Percentiles rank a stretch among this genome's conserved stretches.
These are phyloP conservation scores for Fusarium sulawesiense DNA, from an alignment of 2,329 filamentous ascomycete genomes.

Conservation along the genomic window DNA sequence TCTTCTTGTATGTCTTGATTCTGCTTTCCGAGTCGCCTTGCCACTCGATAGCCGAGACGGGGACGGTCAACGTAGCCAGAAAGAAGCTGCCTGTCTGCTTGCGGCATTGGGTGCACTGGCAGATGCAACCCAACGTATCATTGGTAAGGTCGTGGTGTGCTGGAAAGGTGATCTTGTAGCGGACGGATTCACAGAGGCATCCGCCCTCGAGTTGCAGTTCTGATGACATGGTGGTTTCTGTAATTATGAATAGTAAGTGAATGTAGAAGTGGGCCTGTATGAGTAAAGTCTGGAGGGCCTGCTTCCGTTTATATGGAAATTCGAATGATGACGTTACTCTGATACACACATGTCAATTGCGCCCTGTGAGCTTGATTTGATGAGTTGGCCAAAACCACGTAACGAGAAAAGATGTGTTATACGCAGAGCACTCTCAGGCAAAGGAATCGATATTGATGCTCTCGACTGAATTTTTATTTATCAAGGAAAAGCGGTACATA, in stretches of 20 bases:
- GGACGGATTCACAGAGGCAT: conserved; percentile 6
- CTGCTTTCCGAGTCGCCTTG: neutral
- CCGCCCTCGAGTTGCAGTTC: neutral
- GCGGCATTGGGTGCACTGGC: conserved; percentile 21
- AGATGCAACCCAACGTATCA: conserved; percentile 1
- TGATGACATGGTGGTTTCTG: neutral
- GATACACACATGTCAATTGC: neutral
- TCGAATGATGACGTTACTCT: neutral
- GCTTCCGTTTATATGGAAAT: neutral
- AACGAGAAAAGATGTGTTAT: neutral
- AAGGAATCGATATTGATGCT: neutral
- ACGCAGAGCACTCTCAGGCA: neutral
- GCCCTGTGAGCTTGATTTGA: neutral
- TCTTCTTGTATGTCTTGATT: conserved; percentile 4
- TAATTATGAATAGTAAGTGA: fast-evolving
- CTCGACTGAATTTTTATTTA: neutral
- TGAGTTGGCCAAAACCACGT: neutral
- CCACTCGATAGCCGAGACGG: neutral
- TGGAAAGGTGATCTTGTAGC: conserved; percentile 6
- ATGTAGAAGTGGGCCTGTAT: too few relatives aligned
- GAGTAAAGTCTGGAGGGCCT: neutral
- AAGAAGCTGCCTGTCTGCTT: conserved; percentile 24
- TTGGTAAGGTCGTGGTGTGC: neutral
- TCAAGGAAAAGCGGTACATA: too few relatives aligned
- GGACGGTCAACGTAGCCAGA: neutral